Percentiles rank a stretch among this genome's conserved stretches.
These are phyloP conservation scores for Neltuma alba DNA, from an alignment of 306 rosid genomes.

Conservation along the genomic window DNA sequence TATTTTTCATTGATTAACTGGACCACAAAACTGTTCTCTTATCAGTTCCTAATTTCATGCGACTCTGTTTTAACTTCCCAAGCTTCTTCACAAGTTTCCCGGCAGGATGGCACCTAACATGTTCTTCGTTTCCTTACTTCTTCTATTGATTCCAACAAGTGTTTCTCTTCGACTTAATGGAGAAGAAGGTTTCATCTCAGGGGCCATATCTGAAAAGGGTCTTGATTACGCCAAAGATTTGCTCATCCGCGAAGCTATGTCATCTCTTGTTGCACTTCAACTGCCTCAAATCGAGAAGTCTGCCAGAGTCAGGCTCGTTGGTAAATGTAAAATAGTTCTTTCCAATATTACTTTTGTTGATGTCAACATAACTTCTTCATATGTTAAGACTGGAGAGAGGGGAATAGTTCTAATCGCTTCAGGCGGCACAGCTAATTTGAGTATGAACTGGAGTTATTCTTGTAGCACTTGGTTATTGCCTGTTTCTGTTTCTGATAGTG, in stretches of 20 bases:
- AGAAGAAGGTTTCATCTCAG: slow-evolving; percentile 64
- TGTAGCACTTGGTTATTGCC: slow-evolving; percentile 62
- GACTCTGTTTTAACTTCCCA: slow-evolving; percentile 27
- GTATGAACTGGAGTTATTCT: slow-evolving; percentile 71
- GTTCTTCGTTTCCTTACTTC: slow-evolving; percentile 32
- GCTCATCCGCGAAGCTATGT: slow-evolving; percentile 61
- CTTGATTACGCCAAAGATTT: slow-evolving; percentile 74
- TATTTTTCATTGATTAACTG: slow-evolving; percentile 8
- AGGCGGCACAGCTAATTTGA: slow-evolving; percentile 74
- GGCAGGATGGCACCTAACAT: slow-evolving; percentile 31
- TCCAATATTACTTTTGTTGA: slow-evolving; percentile 60
- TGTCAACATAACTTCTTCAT: slow-evolving; percentile 58
- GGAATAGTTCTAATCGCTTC: slow-evolving; percentile 66
- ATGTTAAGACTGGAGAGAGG: slow-evolving; percentile 57
- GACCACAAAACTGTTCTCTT: slow-evolving; percentile 19
- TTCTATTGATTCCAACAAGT: slow-evolving; percentile 42
- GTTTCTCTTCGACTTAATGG: slow-evolving; percentile 42
- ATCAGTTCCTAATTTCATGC: not conserved
- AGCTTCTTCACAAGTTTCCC: slow-evolving; percentile 36
- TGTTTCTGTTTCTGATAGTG: slow-evolving; percentile 68
- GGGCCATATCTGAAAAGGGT: slow-evolving; percentile 66
- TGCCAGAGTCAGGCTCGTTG: slow-evolving; percentile 58
- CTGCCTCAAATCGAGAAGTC: slow-evolving; percentile 63
- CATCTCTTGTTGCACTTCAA: slow-evolving; percentile 60
- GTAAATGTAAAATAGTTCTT: slow-evolving; percentile 61